Percentiles rank a stretch among this genome's conserved stretches.
Conservation (phyloP, 306 rosid species). For the Fagus crenata region DNA sequence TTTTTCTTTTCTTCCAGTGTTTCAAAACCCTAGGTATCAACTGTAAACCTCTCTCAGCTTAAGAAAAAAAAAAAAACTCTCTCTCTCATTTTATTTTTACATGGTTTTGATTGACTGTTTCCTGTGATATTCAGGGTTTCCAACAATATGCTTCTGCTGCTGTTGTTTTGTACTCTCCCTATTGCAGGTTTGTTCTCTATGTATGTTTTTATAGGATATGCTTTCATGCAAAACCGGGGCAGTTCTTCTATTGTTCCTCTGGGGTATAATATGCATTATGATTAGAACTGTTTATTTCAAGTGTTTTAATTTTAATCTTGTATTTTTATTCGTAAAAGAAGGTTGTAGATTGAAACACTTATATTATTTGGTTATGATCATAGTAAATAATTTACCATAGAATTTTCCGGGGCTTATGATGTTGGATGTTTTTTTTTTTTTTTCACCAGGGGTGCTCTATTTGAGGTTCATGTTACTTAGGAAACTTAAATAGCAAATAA, state of each 20-base stretch:
- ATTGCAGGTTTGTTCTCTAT: slow-evolving; percentile 27
- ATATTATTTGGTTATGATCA: too few relatives aligned
- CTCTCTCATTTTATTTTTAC: background rate
- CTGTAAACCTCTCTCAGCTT: background rate
- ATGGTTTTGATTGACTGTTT: background rate
- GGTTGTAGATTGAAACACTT: too few relatives aligned
- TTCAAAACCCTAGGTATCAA: background rate
- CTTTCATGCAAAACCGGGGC: background rate
- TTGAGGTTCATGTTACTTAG: too few relatives aligned
- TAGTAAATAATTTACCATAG: too few relatives aligned
- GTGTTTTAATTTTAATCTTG: background rate
- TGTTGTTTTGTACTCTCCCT: slow-evolving; percentile 22
- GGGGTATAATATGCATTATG: background rate
- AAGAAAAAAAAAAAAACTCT: too few relatives aligned
- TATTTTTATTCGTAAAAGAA: too few relatives aligned
- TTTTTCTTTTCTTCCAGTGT: background rate
- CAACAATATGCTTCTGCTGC: slow-evolving; percentile 20
- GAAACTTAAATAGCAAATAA: too few relatives aligned
- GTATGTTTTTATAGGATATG: background rate
- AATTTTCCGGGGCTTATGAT: too few relatives aligned
- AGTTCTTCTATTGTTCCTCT: background rate
- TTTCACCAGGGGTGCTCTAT: too few relatives aligned
- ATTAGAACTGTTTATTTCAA: background rate
- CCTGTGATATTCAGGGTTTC: background rate
- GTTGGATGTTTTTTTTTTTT: background rate